phyloP scores from a whole-genome alignment of 2,329 filamentous ascomycete genomes.

The Penicillium sp. region DNA sequence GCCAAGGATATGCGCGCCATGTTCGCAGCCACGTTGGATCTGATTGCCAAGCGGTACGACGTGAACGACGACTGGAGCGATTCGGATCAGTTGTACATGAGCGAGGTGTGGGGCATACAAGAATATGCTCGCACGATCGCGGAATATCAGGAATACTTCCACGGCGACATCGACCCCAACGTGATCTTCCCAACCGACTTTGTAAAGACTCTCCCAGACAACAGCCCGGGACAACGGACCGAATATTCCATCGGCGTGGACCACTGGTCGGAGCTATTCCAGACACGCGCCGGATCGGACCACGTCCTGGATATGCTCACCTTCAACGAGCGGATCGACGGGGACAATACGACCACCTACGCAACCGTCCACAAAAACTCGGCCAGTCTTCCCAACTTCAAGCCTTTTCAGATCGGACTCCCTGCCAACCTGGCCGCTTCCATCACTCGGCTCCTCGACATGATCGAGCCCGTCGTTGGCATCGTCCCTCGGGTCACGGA shows the following conservation, averaged over 20 bases:
- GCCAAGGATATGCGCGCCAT: conserved; percentile 10
- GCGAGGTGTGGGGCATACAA: conserved; percentile 13
- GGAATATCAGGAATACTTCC: conserved; percentile 6
- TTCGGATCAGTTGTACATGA: conserved; percentile 14
- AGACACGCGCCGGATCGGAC: conserved; percentile 11
- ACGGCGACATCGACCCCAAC: conserved; percentile 6
- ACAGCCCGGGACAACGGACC: conserved; percentile 1
- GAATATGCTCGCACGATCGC: conserved; percentile 9
- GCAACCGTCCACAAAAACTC: conserved; percentile 4
- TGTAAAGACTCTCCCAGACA: conserved; percentile 3
- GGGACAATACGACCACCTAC: background rate
- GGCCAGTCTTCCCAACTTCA: conserved; percentile 5
- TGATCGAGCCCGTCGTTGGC: conserved; percentile 3
- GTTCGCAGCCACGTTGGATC: conserved; percentile 9
- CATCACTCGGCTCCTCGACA: conserved; percentile 1
- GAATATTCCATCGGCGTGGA: conserved; percentile 12
- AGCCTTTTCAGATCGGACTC: conserved; percentile 5
- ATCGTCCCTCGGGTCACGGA: conserved; percentile 4
- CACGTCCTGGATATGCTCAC: conserved; percentile 7
- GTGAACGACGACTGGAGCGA: conserved; percentile 8
- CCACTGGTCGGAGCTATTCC: conserved; percentile 8
- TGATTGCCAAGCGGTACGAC: conserved; percentile 9
- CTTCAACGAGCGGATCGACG: background rate
- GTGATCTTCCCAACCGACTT: conserved; percentile 3
- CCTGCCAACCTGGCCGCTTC: conserved; percentile 6